Evolutionary conservation across 495 filamentous ascomycete genomes (phyloP).

Genomic region (Mytilinidion resinicola): DNA sequence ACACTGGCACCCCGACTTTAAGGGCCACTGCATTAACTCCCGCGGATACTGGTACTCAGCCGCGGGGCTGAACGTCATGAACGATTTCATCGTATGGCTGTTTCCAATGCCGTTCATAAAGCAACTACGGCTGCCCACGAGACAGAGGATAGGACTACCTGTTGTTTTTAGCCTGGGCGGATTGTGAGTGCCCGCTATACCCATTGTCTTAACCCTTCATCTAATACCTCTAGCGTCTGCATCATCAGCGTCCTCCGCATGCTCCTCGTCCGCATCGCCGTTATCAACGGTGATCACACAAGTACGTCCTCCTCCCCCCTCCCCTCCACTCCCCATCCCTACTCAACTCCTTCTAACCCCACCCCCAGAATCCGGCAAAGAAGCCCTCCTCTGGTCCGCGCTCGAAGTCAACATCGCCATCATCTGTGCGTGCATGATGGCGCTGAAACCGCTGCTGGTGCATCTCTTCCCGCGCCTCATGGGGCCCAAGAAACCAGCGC

Average conservation of each 20-base stretch:
- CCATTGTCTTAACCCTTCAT: background rate
- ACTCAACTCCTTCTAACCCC: background rate
- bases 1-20: slow-evolving; percentile 27
- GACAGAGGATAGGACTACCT: slow-evolving; percentile 47
- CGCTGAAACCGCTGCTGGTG: slow-evolving; percentile 32
- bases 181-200: slow-evolving; percentile 30
- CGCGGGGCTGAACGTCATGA: slow-evolving; percentile 26
- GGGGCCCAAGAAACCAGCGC: background rate
- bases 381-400: slow-evolving; percentile 32
- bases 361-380: slow-evolving; percentile 20
- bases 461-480: slow-evolving; percentile 28
- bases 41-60: slow-evolving; percentile 27
- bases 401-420: slow-evolving; percentile 38
- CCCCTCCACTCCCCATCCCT: background rate
- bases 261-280: slow-evolving; percentile 6
- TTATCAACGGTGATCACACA: background rate
- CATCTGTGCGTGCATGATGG: slow-evolving; percentile 36
- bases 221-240: slow-evolving; percentile 18
- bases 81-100: slow-evolving; percentile 29
- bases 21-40: slow-evolving; percentile 26
- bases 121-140: slow-evolving; percentile 23
- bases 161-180: slow-evolving; percentile 52
- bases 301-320: slow-evolving; percentile 6
- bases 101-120: slow-evolving; percentile 31
- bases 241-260: slow-evolving; percentile 29